Evolutionary conservation across 345 rosid genomes (phyloP), one percentile per base, ranked within the genome.

Genomic region (Aquilaria yunnanensis): DNA sequence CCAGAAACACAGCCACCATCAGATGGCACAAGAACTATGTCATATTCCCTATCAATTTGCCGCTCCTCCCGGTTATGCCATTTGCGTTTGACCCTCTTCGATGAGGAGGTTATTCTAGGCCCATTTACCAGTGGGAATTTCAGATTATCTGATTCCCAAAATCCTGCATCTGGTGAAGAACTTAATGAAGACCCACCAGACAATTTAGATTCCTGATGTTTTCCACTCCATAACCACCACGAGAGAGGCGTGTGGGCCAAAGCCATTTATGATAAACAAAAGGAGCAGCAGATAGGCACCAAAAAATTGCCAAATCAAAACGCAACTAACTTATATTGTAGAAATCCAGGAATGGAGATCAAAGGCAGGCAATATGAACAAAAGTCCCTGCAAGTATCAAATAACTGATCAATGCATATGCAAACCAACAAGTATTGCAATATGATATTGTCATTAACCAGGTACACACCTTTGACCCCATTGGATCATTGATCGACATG

Each of bases 1-100:
- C 88, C 94, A 1, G 88, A 87, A 67, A 87, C 78, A 70, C 90
- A 84, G 46, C 81, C 86, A 67, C 85, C 88, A 74, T 87, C 94
- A 12, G 94, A 78, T 55, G 94, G 88, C 63, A 87, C 94, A 23
- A 87, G 81, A 72, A 87, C 94, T 49, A 82, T 60, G 63, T 87
- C 94, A 68, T 77, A 79, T 63, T 87, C 94, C 73, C 70, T 76
- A 69, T 87, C 95, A 6, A 84, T 74, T 71, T 79, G 82, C 54
- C 95, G 72, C 75, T 83, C 81, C 61, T 84, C 90, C 51, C 90
- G 77, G 62, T 82, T 82, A 61, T 73, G 83, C 85, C 95, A 82
- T 72, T 85, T 82, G 57, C 90, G 68, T 70, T 75, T 84, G 9
- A 73, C 74, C 76, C 79, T 79, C 67, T 83, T 77, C 30, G 86